A percentile compares a stretch with the other conserved stretches of the same genome.
Conservation (phyloP, 805 yeast species). For the Saccharomycopsis selenospora region DNA sequence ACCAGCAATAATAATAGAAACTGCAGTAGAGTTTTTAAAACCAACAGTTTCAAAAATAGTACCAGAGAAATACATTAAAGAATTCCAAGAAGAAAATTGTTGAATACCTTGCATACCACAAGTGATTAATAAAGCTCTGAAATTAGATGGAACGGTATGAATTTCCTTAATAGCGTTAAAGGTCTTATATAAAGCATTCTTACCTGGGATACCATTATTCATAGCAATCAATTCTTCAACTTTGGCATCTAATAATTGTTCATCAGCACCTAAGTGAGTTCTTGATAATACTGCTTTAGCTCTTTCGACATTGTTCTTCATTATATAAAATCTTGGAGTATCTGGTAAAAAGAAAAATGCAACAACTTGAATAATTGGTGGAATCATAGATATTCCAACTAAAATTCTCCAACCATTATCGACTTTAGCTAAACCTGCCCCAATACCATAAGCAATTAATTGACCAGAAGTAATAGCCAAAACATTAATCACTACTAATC, state of each 20-base stretch:
- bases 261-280: slow-evolving; percentile 58
- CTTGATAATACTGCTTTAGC: slow-evolving; percentile 61
- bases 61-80: slow-evolving; percentile 90
- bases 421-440: slow-evolving; percentile 73
- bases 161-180: slow-evolving; percentile 56
- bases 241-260: slow-evolving; percentile 56
- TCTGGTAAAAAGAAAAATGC: slow-evolving; percentile 87
- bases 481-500: slow-evolving; percentile 82
- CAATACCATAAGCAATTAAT: slow-evolving; percentile 86
- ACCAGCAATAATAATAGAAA: slow-evolving; percentile 87
- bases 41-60: slow-evolving; percentile 91
- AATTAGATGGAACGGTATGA: slow-evolving; percentile 67
- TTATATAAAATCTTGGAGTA: slow-evolving; percentile 85
- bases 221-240: slow-evolving; percentile 54
- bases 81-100: slow-evolving; percentile 95
- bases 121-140: slow-evolving; percentile 82
- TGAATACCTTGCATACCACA: slow-evolving; percentile 95
- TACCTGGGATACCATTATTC: slow-evolving; percentile 41
- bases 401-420: slow-evolving; percentile 87
- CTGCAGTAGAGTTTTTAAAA: slow-evolving; percentile 84
- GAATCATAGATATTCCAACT: slow-evolving; percentile 86
- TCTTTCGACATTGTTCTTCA: slow-evolving; percentile 53
- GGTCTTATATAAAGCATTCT: slow-evolving; percentile 40
- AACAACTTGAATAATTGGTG: slow-evolving; percentile 69
- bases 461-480: slow-evolving; percentile 94